These are phyloP conservation scores for Stemphylium vesicarium DNA, from an alignment of 2,329 filamentous ascomycete species.

Conservation along the genomic window DNA sequence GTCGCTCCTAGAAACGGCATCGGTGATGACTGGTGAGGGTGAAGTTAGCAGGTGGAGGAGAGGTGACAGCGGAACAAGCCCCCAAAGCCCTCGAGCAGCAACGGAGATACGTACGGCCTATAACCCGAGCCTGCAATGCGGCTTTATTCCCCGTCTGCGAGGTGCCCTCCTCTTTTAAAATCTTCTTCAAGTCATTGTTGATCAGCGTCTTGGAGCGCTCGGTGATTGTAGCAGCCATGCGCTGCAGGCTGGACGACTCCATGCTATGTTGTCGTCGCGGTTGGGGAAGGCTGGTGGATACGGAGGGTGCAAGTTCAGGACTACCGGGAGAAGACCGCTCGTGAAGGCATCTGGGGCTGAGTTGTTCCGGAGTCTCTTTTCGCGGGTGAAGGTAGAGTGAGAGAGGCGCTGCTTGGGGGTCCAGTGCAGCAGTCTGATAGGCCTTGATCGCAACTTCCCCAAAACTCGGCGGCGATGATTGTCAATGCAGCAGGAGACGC, in stretches of 20 bases:
- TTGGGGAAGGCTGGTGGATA: constrained; percentile 4
- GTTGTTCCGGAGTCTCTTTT: neutral
- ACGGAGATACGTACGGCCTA: constrained; percentile 68
- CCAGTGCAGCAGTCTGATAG: constrained; percentile 16
- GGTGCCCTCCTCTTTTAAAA: constrained; percentile 73
- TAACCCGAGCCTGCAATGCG: constrained; percentile 78
- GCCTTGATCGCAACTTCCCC: constrained; percentile 27
- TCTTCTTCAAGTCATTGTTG: constrained; percentile 73
- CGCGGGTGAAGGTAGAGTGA: constrained; percentile 17
- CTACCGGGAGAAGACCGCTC: constrained; percentile 21
- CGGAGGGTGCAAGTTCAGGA: constrained; percentile 7
- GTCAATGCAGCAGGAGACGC: neutral
- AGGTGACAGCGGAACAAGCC: neutral
- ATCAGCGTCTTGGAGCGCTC: constrained; percentile 61
- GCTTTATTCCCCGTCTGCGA: constrained; percentile 84
- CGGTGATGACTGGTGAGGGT: constrained; percentile 48
- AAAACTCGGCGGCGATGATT: constrained; percentile 1
- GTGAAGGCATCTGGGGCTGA: constrained; percentile 19
- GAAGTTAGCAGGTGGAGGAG: constrained; percentile 23
- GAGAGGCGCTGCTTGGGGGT: constrained; percentile 12
- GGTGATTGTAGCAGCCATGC: constrained; percentile 47
- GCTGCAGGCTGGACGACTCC: constrained; percentile 49
- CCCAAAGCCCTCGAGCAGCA: neutral
- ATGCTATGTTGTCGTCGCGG: constrained; percentile 25
- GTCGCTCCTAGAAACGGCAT: constrained; percentile 44